Conservation (phyloP, 495 filamentous ascomycete species). For the Penicillium silybi region DNA sequence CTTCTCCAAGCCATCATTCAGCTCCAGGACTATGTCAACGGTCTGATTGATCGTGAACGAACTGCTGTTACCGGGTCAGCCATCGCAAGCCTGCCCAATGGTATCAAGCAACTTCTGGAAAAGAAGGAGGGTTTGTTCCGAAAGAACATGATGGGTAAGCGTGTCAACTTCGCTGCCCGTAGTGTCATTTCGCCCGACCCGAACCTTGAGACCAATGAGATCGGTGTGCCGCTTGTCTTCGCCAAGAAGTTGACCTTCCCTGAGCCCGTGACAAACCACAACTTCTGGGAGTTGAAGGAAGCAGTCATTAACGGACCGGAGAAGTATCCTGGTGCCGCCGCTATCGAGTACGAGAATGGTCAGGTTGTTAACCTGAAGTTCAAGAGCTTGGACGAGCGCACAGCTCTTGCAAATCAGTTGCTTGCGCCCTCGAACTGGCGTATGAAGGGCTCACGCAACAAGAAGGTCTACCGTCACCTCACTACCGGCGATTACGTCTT, state of each 20-base stretch:
- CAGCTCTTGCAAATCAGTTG: conserved; percentile 84
- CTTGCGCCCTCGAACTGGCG: conserved; percentile 79
- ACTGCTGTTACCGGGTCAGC: conserved; percentile 75
- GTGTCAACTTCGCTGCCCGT: conserved; percentile 96
- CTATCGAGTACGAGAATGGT: conserved; percentile 93
- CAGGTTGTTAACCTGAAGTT: conserved; percentile 82
- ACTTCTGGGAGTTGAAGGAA: conserved; percentile 90
- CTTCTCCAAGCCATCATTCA: conserved; percentile 69
- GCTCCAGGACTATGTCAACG: conserved; percentile 87
- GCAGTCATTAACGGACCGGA: conserved; percentile 94
- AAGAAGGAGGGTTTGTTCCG: conserved; percentile 98
- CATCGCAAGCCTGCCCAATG: conserved; percentile 40
- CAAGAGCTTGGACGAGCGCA: conserved; percentile 80
- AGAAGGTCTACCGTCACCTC: conserved; percentile 95
- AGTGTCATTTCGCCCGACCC: conserved; percentile 98
- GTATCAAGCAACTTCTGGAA: conserved; percentile 96
- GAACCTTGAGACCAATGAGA: conserved; percentile 97
- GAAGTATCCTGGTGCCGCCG: conserved; percentile 89
- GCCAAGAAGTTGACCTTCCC: conserved; percentile 95
- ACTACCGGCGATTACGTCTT: conserved; percentile 94
- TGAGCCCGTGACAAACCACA: conserved; percentile 94
- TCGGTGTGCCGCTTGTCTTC: conserved; percentile 96
- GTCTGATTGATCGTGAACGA: conserved; percentile 80
- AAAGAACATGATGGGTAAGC: conserved; percentile 99
- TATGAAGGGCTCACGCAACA: conserved; percentile 74